These are phyloP conservation scores for Lentinula novae-zelandiae DNA, from an alignment of 1,284 basidiomycete species.

Conservation along the genomic window DNA sequence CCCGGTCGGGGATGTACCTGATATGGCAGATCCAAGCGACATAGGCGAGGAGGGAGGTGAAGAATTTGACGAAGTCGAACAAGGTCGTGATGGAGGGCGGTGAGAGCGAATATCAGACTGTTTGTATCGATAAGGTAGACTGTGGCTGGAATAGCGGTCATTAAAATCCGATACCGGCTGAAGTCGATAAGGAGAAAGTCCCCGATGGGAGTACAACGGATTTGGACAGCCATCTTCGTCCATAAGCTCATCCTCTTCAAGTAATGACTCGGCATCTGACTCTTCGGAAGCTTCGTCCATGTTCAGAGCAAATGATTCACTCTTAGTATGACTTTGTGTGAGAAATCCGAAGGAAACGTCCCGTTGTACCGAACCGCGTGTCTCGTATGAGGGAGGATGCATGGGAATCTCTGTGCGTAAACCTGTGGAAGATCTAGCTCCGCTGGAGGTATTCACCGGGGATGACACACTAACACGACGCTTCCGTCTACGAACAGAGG, in stretches of 20 bases:
- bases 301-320: not conserved
- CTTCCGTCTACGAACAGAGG: constrained; percentile 7
- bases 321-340: not conserved
- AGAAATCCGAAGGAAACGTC: not conserved
- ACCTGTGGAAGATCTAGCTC: constrained; percentile 1
- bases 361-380: not conserved
- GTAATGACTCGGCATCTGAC: constrained; percentile 7
- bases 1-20: not conserved
- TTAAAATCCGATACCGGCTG: constrained; percentile 14
- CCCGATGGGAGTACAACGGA: not conserved
- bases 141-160: not conserved
- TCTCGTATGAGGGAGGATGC: constrained; percentile 1
- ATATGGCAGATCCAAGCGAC: not conserved
- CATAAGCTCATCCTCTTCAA: constrained; percentile 8
- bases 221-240: constrained; percentile 1
- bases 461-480: constrained; percentile 2
- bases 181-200: constrained; percentile 2
- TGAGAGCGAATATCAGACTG: constrained; percentile 12
- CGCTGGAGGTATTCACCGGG: not conserved
- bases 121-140: constrained; percentile 1
- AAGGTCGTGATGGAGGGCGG: constrained; percentile 1
- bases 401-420: constrained; percentile 7
- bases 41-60: constrained; percentile 3
- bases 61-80: not conserved
- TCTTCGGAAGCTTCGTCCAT: constrained; percentile 5